Evolutionary conservation across 176 grass and related monocot genomes (phyloP).

Genomic region (Triticum turgidum): DNA sequence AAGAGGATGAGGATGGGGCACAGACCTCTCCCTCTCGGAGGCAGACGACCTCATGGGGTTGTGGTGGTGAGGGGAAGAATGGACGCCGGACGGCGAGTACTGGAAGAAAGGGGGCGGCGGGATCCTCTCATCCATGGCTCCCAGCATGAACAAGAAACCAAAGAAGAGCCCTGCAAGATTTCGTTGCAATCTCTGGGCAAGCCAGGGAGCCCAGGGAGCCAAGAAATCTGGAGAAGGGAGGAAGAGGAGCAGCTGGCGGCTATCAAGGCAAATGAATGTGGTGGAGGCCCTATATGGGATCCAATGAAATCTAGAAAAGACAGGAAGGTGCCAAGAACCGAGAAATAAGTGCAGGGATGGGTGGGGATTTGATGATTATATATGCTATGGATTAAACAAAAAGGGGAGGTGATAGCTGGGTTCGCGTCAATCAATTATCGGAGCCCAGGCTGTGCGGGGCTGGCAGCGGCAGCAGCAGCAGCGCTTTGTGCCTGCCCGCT

Average conservation of each 20-base stretch:
- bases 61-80: slow-evolving; percentile 75
- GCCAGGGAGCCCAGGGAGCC: background rate
- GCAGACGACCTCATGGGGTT: slow-evolving; percentile 56
- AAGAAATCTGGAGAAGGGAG: slow-evolving; percentile 35
- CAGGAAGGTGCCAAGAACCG: slow-evolving; percentile 50
- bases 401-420: slow-evolving; percentile 40
- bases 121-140: slow-evolving; percentile 81
- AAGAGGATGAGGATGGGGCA: background rate
- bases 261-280: slow-evolving; percentile 31
- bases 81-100: slow-evolving; percentile 75
- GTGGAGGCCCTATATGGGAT: slow-evolving; percentile 40
- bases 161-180: slow-evolving; percentile 12
- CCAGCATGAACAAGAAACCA: slow-evolving; percentile 20
- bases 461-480: slow-evolving; percentile 21
- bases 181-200: slow-evolving; percentile 21
- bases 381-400: slow-evolving; percentile 27
- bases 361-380: slow-evolving; percentile 28
- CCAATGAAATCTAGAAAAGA: slow-evolving; percentile 52
- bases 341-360: slow-evolving; percentile 45
- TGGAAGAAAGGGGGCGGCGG: slow-evolving; percentile 71
- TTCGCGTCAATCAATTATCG: slow-evolving; percentile 43
- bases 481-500: slow-evolving; percentile 25
- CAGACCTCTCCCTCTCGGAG: slow-evolving; percentile 88
- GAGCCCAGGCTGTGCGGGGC: slow-evolving; percentile 49
- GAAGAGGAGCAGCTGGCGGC: slow-evolving; percentile 17